These are phyloP conservation scores for Raffaelea deltoideospora DNA, from an alignment of 2,329 filamentous ascomycete species.

Conservation along the genomic window DNA sequence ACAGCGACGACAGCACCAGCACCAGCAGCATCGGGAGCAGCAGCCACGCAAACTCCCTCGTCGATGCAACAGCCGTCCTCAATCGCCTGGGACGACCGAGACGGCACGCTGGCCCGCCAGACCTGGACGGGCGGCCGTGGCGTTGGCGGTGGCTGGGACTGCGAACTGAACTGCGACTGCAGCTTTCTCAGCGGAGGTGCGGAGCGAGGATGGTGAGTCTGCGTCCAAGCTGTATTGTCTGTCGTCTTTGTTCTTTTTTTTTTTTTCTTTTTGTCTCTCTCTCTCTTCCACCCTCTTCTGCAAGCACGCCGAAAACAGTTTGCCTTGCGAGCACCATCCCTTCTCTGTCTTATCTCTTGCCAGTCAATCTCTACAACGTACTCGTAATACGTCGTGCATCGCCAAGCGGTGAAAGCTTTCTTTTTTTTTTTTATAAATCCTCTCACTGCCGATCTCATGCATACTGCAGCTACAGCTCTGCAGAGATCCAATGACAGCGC, in stretches of 20 bases:
- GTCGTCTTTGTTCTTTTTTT: background rate
- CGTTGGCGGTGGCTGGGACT: conserved; percentile 66
- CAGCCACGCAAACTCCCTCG: conserved; percentile 9
- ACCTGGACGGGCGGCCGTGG: conserved; percentile 45
- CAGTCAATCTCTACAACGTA: background rate
- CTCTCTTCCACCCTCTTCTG: background rate
- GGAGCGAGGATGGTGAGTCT: conserved; percentile 12
- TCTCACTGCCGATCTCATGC: background rate
- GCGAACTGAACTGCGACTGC: conserved; percentile 54
- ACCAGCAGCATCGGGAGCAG: conserved; percentile 11
- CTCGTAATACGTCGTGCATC: no score
- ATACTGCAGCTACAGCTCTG: no score
- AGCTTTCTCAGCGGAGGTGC: conserved; percentile 10
- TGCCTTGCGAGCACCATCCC: background rate
- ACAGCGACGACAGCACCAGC: background rate
- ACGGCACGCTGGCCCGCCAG: conserved; percentile 4
- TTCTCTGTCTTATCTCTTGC: background rate
- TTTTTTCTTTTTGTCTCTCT: background rate
- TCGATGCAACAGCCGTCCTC: background rate
- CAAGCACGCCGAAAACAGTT: no score
- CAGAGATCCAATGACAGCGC: no score
- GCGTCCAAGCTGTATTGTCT: background rate
- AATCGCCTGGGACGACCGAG: conserved; percentile 7
- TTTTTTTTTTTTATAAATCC: background rate
- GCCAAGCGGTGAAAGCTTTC: no score